Conservation (phyloP, 441 rosid genomes). For the Bruguiera hainesii region DNA sequence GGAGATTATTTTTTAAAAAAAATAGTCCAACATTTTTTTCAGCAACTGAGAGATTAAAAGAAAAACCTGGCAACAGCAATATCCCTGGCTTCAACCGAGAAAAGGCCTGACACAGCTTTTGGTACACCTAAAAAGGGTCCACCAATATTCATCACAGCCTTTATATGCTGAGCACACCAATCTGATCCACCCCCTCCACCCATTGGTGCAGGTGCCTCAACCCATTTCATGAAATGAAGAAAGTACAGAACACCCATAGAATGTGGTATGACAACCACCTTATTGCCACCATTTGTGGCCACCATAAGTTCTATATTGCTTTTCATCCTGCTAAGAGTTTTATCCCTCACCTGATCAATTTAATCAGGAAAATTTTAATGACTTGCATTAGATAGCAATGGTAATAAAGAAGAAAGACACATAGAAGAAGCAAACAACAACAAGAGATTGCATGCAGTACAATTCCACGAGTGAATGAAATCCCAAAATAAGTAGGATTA, state of each 20-base stretch:
- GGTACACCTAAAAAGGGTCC: conserved; percentile 64
- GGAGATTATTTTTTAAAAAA: not conserved
- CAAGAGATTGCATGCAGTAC: not conserved
- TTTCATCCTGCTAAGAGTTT: conserved; percentile 63
- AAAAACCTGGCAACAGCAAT: conserved; percentile 45
- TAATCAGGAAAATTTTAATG: not conserved
- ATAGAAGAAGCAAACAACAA: not conserved
- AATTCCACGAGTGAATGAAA: not conserved
- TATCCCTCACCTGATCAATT: conserved; percentile 34
- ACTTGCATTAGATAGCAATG: no score
- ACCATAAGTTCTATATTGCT: conserved; percentile 67
- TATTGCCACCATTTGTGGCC: conserved; percentile 48
- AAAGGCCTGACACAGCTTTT: conserved; percentile 45
- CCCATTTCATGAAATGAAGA: conserved; percentile 79
- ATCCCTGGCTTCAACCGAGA: conserved; percentile 58
- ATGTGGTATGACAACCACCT: conserved; percentile 76
- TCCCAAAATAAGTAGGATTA: not conserved
- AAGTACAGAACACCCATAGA: conserved; percentile 71
- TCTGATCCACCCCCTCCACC: conserved; percentile 60
- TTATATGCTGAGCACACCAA: conserved; percentile 67
- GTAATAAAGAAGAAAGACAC: not conserved
- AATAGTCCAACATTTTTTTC: conserved; percentile 9
- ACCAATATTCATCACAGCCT: conserved; percentile 62
- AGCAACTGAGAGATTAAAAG: not conserved
- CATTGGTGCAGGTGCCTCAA: conserved; percentile 51